Percentiles rank a stretch among this genome's conserved stretches.
These are phyloP conservation scores for Saururus chinensis DNA, from an alignment of 164 flowering plant species.

Conservation along the genomic window DNA sequence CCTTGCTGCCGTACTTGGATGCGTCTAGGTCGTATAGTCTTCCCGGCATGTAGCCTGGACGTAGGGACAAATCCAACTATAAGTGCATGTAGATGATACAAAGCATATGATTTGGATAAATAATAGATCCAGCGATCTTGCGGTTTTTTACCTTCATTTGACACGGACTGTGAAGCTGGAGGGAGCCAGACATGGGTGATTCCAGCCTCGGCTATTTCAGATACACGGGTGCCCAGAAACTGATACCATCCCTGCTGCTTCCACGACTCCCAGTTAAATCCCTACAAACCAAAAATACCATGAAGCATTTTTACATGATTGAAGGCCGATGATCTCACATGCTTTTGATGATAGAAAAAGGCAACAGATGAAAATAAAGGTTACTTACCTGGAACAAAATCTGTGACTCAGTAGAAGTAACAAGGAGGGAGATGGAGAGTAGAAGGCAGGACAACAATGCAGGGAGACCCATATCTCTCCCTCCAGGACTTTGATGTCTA, in stretches of 20 bases:
- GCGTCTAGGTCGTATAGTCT: conserved; percentile 64
- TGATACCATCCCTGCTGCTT: conserved; percentile 55
- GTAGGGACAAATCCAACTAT: not conserved
- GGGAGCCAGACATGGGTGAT: conserved; percentile 81
- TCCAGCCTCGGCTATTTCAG: conserved; percentile 49
- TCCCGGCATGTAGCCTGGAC: conserved; percentile 81
- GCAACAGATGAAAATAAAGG: not conserved
- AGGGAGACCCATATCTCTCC: not conserved
- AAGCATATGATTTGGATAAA: too few relatives aligned
- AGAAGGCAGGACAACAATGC: not conserved
- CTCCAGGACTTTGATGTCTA: too few relatives aligned
- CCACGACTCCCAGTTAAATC: conserved; percentile 74
- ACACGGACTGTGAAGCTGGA: conserved; percentile 61
- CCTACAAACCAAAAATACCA: conserved; percentile 19
- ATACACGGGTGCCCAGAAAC: conserved; percentile 22
- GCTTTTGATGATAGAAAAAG: not conserved
- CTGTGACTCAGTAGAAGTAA: conserved; percentile 1
- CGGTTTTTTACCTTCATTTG: conserved; percentile 32
- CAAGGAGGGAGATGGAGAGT: not conserved
- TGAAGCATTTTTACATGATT: too few relatives aligned
- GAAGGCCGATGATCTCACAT: too few relatives aligned
- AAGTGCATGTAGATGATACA: too few relatives aligned
- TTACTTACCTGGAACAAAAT: conserved; percentile 5
- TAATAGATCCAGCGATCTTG: not conserved
- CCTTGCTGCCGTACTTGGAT: conserved; percentile 49